Conservation (phyloP, 2,329 filamentous ascomycete species). For the Periconia macrospinosa region DNA sequence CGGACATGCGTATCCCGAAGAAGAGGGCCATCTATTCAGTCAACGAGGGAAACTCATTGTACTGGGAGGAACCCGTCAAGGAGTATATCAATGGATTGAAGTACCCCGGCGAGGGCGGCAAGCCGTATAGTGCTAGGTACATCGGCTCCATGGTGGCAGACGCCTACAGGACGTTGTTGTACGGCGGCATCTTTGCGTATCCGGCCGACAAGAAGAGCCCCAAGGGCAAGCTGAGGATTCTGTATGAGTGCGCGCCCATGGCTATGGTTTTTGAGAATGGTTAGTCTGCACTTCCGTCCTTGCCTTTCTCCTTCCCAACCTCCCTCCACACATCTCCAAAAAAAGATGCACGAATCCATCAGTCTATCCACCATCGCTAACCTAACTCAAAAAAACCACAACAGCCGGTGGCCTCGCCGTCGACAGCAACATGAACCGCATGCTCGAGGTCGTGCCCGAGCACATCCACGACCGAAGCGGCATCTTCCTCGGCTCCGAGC, state of each 20-base stretch:
- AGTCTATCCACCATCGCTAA: not conserved
- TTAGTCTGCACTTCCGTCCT: conserved; percentile 50
- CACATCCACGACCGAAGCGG: conserved; percentile 94
- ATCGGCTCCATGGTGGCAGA: conserved; percentile 99
- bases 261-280: conserved; percentile 98
- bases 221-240: conserved; percentile 94
- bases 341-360: too few relatives aligned
- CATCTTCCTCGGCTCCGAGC: conserved; percentile 93
- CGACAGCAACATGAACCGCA: conserved; percentile 85
- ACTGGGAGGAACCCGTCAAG: conserved; percentile 89
- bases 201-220: conserved; percentile 97
- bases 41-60: conserved; percentile 97
- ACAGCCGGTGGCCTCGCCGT: conserved; percentile 88
- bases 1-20: conserved; percentile 85
- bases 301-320: not conserved
- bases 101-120: conserved; percentile 70
- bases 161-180: conserved; percentile 91
- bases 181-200: conserved; percentile 97
- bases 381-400: conserved; percentile 6
- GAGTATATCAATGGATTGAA: conserved; percentile 90
- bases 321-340: not conserved
- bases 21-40: conserved; percentile 89
- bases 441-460: conserved; percentile 87
- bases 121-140: conserved; percentile 93
- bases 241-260: conserved; percentile 99